phyloP scores from a whole-genome alignment of 1,284 basidiomycete species.

The Rhodotorula sp. region DNA sequence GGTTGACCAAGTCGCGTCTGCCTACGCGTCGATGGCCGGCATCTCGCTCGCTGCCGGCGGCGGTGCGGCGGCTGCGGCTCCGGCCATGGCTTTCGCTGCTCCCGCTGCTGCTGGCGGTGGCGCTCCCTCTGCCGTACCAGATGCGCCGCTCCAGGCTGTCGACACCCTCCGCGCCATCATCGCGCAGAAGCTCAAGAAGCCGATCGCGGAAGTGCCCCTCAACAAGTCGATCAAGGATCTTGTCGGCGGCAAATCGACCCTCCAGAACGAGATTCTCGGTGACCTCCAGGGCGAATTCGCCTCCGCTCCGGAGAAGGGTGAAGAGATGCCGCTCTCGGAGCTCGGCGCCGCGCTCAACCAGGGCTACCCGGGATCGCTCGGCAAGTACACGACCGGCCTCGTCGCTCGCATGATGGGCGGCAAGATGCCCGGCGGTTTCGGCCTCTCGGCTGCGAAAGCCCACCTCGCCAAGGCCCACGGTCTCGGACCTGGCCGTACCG shows the following conservation, averaged over 20 bases:
- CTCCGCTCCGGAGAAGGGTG: constrained; percentile 96
- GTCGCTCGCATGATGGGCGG: constrained; percentile 87
- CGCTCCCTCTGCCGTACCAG: constrained; percentile 75
- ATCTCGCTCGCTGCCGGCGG: constrained; percentile 73
- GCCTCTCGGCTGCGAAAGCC: constrained; percentile 82
- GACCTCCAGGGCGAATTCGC: constrained; percentile 50
- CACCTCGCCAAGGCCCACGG: constrained; percentile 92
- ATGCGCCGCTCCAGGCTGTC: constrained; percentile 85
- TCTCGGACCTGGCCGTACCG: constrained; percentile 80
- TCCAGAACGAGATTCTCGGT: constrained; percentile 53
- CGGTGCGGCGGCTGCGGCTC: constrained; percentile 50
- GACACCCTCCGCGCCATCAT: constrained; percentile 88
- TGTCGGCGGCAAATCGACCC: constrained; percentile 95
- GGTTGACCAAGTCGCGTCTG: constrained; percentile 80
- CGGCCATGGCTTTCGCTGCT: constrained; percentile 51
- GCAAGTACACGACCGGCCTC: constrained; percentile 89
- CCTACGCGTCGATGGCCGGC: constrained; percentile 83
- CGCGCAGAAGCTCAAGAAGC: constrained; percentile 98
- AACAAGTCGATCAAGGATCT: constrained; percentile 97
- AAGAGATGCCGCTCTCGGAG: constrained; percentile 93
- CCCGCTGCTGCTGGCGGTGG: constrained; percentile 57
- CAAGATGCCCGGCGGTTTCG: constrained; percentile 99
- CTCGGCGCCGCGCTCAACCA: constrained; percentile 79
- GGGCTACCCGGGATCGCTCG: constrained; percentile 79
- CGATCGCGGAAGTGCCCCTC: constrained; percentile 80